These are phyloP conservation scores for Aureobasidium sp. DNA, from an alignment of 2,329 filamentous ascomycete species.

Conservation along the genomic window DNA sequence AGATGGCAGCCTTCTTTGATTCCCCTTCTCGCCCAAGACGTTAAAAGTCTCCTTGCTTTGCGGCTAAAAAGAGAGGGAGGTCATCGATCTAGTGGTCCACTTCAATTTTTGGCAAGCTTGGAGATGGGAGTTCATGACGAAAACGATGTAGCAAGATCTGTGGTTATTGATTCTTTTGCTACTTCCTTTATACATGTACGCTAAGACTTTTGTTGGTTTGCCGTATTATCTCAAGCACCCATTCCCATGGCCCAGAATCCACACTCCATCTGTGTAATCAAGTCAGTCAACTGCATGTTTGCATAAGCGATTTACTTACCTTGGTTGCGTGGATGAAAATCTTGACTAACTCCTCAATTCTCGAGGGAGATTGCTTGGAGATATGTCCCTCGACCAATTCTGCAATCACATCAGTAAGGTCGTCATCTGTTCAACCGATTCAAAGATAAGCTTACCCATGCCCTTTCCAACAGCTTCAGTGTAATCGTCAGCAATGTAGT, in stretches of 20 bases:
- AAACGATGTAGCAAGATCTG: background rate
- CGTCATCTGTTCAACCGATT: background rate
- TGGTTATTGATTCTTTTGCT: background rate
- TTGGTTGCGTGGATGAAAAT: slow-evolving; percentile 86
- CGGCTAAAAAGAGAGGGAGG: background rate
- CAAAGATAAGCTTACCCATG: slow-evolving; percentile 44
- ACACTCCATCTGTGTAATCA: slow-evolving; percentile 52
- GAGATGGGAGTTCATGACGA: background rate
- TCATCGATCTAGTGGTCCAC: background rate
- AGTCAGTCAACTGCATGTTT: background rate
- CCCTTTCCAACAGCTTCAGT: slow-evolving; percentile 60
- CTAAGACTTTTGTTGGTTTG: background rate
- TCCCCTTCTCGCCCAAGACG: background rate
- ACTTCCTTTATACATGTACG: background rate
- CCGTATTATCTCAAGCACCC: slow-evolving; percentile 10
- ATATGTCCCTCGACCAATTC: slow-evolving; percentile 70
- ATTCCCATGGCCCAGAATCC: slow-evolving; percentile 66
- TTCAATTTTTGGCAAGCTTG: no score
- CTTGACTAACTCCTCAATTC: slow-evolving; percentile 72
- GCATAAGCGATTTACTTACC: slow-evolving; percentile 37
- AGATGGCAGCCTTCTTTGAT: background rate
- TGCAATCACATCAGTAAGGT: slow-evolving; percentile 22
- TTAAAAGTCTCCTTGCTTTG: background rate
- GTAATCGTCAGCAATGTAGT: slow-evolving; percentile 78
- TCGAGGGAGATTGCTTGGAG: slow-evolving; percentile 58